Percentiles rank a stretch among this genome's conserved stretches.
Evolutionary conservation across 2,329 filamentous ascomycete species (phyloP).

Genomic region (Neopestalotiopsis sp.): DNA sequence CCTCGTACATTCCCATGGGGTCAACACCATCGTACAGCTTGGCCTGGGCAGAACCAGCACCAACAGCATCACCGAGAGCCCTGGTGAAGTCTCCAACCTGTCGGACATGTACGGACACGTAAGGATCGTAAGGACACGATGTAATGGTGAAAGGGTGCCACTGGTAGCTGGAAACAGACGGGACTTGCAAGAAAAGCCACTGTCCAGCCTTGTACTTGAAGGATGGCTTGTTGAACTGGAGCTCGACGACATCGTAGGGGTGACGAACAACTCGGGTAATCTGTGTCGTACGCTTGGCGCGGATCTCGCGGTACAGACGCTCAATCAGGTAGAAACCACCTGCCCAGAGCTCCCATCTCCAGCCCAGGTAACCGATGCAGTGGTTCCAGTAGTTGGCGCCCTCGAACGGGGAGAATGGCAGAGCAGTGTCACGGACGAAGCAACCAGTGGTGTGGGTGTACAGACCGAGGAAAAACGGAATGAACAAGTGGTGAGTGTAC

Average conservation of each 20-base stretch:
- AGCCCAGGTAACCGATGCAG: slow-evolving; percentile 93
- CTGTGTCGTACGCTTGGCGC: slow-evolving; percentile 80
- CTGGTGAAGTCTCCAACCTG: slow-evolving; percentile 97
- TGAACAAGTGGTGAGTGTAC: slow-evolving; percentile 99
- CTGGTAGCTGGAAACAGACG: slow-evolving; percentile 84
- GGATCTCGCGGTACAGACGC: slow-evolving; percentile 88
- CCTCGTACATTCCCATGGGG: slow-evolving; percentile 96
- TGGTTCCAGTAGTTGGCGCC: slow-evolving; percentile 84
- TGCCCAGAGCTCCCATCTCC: slow-evolving; percentile 93
- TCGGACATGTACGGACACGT: slow-evolving; percentile 91
- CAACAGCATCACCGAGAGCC: slow-evolving; percentile 93
- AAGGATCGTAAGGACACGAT: slow-evolving; percentile 94
- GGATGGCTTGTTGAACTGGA: slow-evolving; percentile 94
- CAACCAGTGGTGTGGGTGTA: slow-evolving; percentile 97
- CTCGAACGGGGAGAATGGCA: slow-evolving; percentile 82
- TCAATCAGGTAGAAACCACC: slow-evolving; percentile 87
- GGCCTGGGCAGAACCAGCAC: slow-evolving; percentile 83
- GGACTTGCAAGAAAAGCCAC: slow-evolving; percentile 96
- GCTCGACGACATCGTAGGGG: slow-evolving; percentile 95
- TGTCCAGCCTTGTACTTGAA: slow-evolving; percentile 99
- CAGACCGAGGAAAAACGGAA: slow-evolving; percentile 89
- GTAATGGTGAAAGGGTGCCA: slow-evolving; percentile 99
- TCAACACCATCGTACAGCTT: slow-evolving; percentile 92
- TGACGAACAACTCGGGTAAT: slow-evolving; percentile 95
- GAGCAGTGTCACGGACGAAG: slow-evolving; percentile 84